Base-by-base conservation (phyloP, 2,329 filamentous ascomycete genomes). In the Aureobasidium sp. region DNA sequence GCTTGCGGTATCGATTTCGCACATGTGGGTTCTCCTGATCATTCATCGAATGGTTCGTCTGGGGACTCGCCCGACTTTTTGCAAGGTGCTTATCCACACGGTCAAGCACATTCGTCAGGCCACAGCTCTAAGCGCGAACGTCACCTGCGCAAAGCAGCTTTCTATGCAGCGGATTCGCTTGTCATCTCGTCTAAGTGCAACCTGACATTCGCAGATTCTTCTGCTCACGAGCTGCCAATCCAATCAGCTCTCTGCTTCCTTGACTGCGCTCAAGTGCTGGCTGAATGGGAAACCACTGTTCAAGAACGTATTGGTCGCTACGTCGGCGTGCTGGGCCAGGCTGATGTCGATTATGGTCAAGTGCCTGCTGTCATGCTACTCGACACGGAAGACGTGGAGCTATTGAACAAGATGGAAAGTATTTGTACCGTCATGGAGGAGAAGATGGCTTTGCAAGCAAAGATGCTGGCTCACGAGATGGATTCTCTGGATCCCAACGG, bases 251-350 rank as follows among this genome's bases (percentile, higher is more conserved):
- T 97, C 80, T 97, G 93, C 74, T 87, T 89, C 5, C 95, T 96
- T 69, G 93, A 97, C 71, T 97, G 93, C 70, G 89, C 90, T 2
- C 92, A 97, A 71, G 91, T 97, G 1, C 83, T 99, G 36, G 91
- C 91, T 0, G 93, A 97, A 75, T 99, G 93, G 93, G 84, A 94
- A 44, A 89, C 90, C 5, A 94, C 91, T 1, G 84, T 97, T 3
- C 94, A 99, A 73, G 92, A 97, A 70, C 88, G 94, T 9, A 89
- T 97, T n/a, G 93, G 93, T 0, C 86, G 86, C 5, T 96, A 94
- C 69, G 75, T 97, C 6, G 93, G 93, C 5, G 85, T 97, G 6
- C 82, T 97, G 1, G 93, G 93, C 14, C 87, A 88, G 63, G 89
- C 96, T 66, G 83, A 88, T 0, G 84, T 94, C 37, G 91, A 97